phyloP scores from a whole-genome alignment of 108 stramenopile genomes.

The Skeletonema costatum region DNA sequence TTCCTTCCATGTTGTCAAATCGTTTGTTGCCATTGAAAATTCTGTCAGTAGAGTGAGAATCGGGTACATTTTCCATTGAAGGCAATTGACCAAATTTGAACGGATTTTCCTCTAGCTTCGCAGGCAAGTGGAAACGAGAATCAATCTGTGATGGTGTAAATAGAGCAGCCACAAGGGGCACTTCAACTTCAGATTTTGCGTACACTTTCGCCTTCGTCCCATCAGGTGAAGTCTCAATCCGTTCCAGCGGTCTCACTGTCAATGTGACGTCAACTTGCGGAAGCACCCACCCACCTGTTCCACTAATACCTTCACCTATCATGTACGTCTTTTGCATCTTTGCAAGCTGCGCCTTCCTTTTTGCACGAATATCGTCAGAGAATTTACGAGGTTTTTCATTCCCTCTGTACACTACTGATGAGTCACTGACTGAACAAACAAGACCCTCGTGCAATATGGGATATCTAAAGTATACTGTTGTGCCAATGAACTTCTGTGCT shows the following conservation, averaged over 20 bases:
- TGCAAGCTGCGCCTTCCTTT: conserved; percentile 41
- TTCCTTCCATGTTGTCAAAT: not conserved
- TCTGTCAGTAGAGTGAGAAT: not conserved
- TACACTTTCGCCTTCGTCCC: conserved; percentile 82
- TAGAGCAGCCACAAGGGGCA: conserved; percentile 62
- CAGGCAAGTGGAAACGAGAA: conserved; percentile 52
- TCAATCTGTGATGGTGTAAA: conserved; percentile 64
- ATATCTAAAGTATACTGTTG: conserved; percentile 76
- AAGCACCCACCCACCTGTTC: conserved; percentile 79
- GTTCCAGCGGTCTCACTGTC: conserved; percentile 84
- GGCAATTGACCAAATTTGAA: conserved; percentile 37
- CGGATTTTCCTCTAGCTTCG: conserved; percentile 65
- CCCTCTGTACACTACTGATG: conserved; percentile 58
- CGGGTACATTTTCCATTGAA: not conserved
- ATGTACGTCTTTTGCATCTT: conserved; percentile 45
- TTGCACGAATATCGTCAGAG: conserved; percentile 31
- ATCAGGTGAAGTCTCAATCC: conserved; percentile 61
- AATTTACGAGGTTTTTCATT: conserved; percentile 26
- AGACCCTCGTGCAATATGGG: conserved; percentile 82
- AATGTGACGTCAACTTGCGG: conserved; percentile 69
- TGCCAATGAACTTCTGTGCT: conserved; percentile 80
- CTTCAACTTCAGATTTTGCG: conserved; percentile 84
- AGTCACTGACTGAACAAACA: conserved; percentile 80
- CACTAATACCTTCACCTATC: conserved; percentile 70
- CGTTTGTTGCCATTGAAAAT: not conserved